phyloP scores from a whole-genome alignment of 345 rosid species.

The Aegle marmelos region DNA sequence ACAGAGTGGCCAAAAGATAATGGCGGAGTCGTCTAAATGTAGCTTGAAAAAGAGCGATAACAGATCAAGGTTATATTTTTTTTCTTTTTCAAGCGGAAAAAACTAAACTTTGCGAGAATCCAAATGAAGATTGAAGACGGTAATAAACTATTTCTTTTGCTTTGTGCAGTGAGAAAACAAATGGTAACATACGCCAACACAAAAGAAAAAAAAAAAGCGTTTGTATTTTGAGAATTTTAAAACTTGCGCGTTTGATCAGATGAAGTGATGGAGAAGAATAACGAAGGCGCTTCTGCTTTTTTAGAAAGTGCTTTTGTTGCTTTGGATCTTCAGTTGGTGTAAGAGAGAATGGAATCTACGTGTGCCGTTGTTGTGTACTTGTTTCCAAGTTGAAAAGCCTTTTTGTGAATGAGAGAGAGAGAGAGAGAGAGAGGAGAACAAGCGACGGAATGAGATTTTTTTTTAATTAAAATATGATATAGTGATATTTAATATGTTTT shows the following conservation, averaged over 20 bases:
- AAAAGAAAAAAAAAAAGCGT: background rate
- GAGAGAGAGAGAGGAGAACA: conserved; percentile 1
- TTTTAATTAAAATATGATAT: background rate
- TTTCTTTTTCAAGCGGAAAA: background rate
- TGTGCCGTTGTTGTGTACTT: background rate
- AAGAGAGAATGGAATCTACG: background rate
- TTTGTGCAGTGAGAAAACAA: background rate
- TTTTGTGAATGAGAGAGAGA: conserved; percentile 1
- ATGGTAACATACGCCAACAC: no score
- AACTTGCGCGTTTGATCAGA: background rate
- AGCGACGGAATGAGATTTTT: background rate
- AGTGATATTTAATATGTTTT: conserved; percentile 4
- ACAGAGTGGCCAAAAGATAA: conserved; percentile 21
- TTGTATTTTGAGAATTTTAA: background rate
- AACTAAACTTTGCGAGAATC: conserved; percentile 28
- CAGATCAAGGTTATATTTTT: conserved; percentile 9
- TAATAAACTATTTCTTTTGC: conserved; percentile 21
- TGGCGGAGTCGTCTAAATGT: conserved; percentile 30
- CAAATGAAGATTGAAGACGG: conserved; percentile 13
- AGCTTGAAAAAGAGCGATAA: conserved; percentile 22
- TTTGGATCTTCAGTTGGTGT: conserved; percentile 22
- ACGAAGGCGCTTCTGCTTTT: background rate
- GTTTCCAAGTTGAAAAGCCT: conserved; percentile 6
- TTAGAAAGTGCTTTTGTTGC: background rate
- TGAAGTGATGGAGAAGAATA: background rate